Base-by-base conservation (phyloP, 805 yeast genomes). In the Schwanniomyces pseudopolymorphus region DNA sequence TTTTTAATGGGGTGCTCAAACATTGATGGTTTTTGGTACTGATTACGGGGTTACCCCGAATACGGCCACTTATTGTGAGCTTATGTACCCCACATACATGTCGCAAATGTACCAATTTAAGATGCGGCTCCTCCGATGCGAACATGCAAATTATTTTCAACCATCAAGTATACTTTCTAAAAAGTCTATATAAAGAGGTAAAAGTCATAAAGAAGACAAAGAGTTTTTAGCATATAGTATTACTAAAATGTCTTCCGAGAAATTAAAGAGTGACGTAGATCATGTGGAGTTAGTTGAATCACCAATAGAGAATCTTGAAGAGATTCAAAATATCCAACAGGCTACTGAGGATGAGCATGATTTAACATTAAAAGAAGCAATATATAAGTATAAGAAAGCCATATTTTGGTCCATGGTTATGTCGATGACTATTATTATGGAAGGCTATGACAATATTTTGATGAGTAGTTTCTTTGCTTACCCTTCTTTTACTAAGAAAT, bases 401-500 rank as follows among this genome's bases (percentile, higher is more conserved):
- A 20, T 33, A 33, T 33, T 33, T 28, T 41, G 44, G 44, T 10
- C 44, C n/a, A 17, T 41, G 31, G 31, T 41, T 6, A 13, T 41
- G 14, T 41, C 44, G 11, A 13, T 72, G 7, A 71, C 72, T 22
- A 59, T 73, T 52, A 55, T 72, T 38, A 64, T 72, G 63, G 72
- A 65, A 50, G 77, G 77, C 40, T 75, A 69, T 54, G 80, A 75
- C 52, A 61, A 67, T 24, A 66, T 63, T 44, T 58, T 78, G 42
- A 57, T 74, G 58, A 49, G 65, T 60, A 54, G 70, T 49, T 59
- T 72, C 66, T 61, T 60, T 60, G 59, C 67, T 54, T 58, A 63
- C 63, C 61, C 70, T 50, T 50, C 64, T 51, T 59, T 73, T 63
- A 28, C 61, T 56, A 45, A 63, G 57, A 60, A 64, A 62, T 63